A percentile compares a stretch with the other conserved stretches of the same genome.
These are phyloP conservation scores for Diaporthe citriasiana DNA, from an alignment of 2,329 filamentous ascomycete genomes.

Conservation along the genomic window DNA sequence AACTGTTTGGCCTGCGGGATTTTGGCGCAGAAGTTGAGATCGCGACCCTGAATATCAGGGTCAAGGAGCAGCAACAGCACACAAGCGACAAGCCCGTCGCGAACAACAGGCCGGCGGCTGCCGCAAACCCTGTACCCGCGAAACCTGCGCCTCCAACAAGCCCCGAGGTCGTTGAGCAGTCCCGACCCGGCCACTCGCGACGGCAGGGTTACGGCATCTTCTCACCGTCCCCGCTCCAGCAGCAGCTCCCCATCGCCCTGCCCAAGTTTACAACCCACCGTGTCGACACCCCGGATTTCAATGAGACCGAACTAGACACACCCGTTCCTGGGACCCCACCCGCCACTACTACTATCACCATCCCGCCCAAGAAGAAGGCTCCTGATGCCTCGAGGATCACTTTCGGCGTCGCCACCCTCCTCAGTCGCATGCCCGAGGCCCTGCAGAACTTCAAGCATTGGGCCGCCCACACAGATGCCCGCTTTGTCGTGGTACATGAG, in stretches of 20 bases:
- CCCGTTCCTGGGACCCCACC: slow-evolving; percentile 35
- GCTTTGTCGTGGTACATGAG: slow-evolving; percentile 41
- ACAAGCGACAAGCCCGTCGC: neutral
- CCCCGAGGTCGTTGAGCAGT: neutral
- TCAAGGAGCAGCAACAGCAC: slow-evolving; percentile 23
- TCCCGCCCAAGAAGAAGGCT: slow-evolving; percentile 20
- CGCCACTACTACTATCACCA: slow-evolving; percentile 35
- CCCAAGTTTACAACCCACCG: slow-evolving; percentile 37
- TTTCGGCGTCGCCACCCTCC: slow-evolving; percentile 42
- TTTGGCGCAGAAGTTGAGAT: slow-evolving; percentile 38
- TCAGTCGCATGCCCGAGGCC: slow-evolving; percentile 41
- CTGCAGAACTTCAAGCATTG: slow-evolving; percentile 42
- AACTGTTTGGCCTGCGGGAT: slow-evolving; percentile 39
- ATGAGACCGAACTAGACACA: slow-evolving; percentile 31
- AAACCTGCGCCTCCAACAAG: slow-evolving; percentile 3
- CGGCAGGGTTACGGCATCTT: slow-evolving; percentile 23
- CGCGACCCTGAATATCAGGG: slow-evolving; percentile 39
- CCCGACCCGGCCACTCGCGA: neutral
- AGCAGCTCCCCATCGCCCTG: slow-evolving; percentile 39
- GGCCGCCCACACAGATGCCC: slow-evolving; percentile 41
- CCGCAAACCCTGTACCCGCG: neutral
- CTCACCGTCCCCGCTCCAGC: slow-evolving; percentile 37
- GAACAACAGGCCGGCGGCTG: slow-evolving; percentile 1
- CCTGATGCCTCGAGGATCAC: slow-evolving; percentile 42
- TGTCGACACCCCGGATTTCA: slow-evolving; percentile 37